Conservation (phyloP, 495 filamentous ascomycete genomes). For the Aspergillus campestris region DNA sequence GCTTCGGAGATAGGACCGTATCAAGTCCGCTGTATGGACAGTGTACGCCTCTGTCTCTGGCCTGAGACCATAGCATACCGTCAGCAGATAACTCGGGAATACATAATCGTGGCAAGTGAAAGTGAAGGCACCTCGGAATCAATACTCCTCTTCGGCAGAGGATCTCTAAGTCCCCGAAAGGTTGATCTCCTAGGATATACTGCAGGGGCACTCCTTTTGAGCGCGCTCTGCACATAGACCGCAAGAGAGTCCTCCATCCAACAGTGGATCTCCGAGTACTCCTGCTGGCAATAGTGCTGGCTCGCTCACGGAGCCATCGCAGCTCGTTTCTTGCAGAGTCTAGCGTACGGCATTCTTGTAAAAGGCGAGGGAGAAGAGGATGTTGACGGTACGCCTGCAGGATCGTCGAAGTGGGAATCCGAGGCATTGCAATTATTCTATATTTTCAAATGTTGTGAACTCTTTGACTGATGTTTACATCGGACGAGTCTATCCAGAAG, state of each 20-base stretch:
- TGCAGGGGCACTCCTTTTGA: conserved; percentile 68
- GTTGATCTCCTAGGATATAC: conserved; percentile 83
- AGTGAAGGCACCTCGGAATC: conserved; percentile 61
- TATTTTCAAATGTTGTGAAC: neutral
- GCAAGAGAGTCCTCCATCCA: conserved; percentile 29
- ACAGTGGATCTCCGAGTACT: neutral
- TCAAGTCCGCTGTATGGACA: conserved; percentile 42
- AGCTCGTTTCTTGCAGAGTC: conserved; percentile 66
- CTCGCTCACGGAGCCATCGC: conserved; percentile 74
- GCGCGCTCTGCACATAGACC: conserved; percentile 47
- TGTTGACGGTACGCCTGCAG: conserved; percentile 46
- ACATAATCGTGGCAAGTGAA: neutral
- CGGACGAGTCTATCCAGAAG: neutral
- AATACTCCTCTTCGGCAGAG: conserved; percentile 65
- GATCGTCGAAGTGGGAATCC: conserved; percentile 54
- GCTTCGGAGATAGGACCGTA: conserved; percentile 17
- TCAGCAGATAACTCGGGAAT: neutral
- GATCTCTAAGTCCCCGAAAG: conserved; percentile 80
- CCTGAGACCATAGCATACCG: conserved; percentile 19
- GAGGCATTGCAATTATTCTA: conserved; percentile 54
- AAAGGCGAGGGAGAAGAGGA: conserved; percentile 55
- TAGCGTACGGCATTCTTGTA: conserved; percentile 61
- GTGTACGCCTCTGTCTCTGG: conserved; percentile 68
- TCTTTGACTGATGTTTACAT: no score
- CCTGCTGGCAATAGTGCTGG: conserved; percentile 13